Conservation (phyloP, 108 stramenopile genomes). For the Aurantiochytrium sp. region DNA sequence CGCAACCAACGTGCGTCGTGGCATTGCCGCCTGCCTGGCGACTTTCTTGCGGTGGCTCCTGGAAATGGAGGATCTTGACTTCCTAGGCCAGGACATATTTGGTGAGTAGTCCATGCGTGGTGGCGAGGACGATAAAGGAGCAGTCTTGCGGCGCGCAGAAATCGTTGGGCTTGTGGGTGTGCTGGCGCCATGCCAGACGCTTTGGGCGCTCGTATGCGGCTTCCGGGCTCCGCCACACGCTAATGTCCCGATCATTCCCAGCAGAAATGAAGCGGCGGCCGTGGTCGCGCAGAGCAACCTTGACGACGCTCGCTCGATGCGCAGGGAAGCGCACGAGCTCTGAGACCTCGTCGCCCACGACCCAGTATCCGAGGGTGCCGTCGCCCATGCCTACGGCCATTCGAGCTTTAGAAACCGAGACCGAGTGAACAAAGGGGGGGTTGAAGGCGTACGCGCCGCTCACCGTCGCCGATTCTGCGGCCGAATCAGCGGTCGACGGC, state of each 20-base stretch:
- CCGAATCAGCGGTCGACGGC: not conserved
- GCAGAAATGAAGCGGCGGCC: not conserved
- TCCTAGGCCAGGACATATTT: not conserved
- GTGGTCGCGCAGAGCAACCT: not conserved
- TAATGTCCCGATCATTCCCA: not conserved
- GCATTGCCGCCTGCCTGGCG: too few species aligned
- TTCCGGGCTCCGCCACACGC: not conserved
- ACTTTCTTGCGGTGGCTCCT: too few species aligned
- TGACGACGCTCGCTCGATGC: not conserved
- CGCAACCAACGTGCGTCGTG: too few species aligned
- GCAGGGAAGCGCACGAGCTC: not conserved
- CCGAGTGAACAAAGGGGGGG: not conserved
- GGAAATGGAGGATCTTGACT: too few species aligned
- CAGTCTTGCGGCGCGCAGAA: not conserved
- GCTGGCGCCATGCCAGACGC: not conserved
- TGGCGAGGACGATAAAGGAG: not conserved
- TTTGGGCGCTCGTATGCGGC: not conserved
- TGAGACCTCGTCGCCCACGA: not conserved
- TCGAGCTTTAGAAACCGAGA: not conserved
- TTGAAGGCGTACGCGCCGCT: not conserved
- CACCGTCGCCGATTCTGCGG: not conserved
- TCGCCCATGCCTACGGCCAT: not conserved
- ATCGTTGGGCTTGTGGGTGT: not conserved
- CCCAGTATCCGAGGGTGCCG: not conserved
- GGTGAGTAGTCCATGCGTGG: not conserved